Conservation (phyloP, 805 yeast species). For the Candida takata region DNA sequence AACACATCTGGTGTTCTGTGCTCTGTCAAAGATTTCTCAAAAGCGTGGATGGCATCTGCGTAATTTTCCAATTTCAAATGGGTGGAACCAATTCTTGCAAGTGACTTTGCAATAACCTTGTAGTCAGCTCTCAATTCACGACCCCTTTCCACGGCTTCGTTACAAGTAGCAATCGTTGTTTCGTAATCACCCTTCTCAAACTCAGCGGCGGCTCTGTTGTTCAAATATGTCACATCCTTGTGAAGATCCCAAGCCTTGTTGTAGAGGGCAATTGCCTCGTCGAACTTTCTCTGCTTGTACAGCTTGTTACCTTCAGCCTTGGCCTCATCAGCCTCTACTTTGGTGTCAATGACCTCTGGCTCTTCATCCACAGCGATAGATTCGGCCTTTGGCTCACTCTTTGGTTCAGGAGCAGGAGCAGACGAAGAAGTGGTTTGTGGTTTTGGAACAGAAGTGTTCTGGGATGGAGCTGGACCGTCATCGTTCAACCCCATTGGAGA, state of each 20-base stretch:
- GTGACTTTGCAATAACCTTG: constrained; percentile 85
- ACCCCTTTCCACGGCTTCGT: constrained; percentile 81
- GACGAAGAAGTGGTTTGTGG: constrained; percentile 19
- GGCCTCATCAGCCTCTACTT: constrained; percentile 49
- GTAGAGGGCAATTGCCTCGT: constrained; percentile 85
- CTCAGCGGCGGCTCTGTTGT: constrained; percentile 97
- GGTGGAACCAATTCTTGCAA: constrained; percentile 82
- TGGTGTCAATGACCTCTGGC: constrained; percentile 11
- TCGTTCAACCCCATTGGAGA: constrained; percentile 17
- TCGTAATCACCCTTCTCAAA: constrained; percentile 92
- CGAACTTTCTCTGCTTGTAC: constrained; percentile 83
- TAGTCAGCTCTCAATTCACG: constrained; percentile 88
- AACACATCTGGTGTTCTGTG: constrained; percentile 94
- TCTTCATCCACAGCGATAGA: constrained; percentile 20
- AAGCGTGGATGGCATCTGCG: constrained; percentile 64
- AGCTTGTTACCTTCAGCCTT: constrained; percentile 82
- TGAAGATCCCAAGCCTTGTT: constrained; percentile 76
- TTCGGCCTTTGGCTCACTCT: constrained; percentile 22
- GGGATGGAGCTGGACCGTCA: constrained; percentile 18
- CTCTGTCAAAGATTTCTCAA: constrained; percentile 90
- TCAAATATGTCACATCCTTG: constrained; percentile 86
- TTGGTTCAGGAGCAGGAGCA: constrained; percentile 20
- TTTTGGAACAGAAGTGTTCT: constrained; percentile 16
- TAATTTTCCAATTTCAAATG: constrained; percentile 72
- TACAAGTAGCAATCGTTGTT: constrained; percentile 73